Percentiles rank a stretch among this genome's conserved stretches.
These are phyloP conservation scores for Bryoglossum gracile DNA, from an alignment of 495 filamentous ascomycete species.

Conservation along the genomic window DNA sequence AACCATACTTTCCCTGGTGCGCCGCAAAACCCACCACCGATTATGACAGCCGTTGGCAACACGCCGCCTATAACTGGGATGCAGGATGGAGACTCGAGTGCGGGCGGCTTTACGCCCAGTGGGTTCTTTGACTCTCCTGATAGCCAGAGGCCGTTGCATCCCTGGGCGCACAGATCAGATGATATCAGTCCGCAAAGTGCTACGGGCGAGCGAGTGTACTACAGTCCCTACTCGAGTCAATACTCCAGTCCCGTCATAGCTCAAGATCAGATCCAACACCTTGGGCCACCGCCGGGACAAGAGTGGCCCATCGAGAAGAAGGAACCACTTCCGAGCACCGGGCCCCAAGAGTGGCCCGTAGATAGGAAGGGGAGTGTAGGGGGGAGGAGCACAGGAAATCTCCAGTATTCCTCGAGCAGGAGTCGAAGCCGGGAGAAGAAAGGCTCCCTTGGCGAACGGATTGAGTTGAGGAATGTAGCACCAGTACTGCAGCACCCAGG, in stretches of 20 bases:
- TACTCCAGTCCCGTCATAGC: slow-evolving; percentile 20
- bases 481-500: slow-evolving; percentile 19
- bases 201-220: slow-evolving; percentile 18
- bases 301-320: slow-evolving; percentile 17
- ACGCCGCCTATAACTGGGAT: background rate
- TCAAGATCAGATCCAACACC: slow-evolving; percentile 3
- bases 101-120: too few relatives aligned
- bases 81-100: background rate
- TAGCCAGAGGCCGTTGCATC: slow-evolving; percentile 15
- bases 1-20: background rate
- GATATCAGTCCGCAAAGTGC: slow-evolving; percentile 14
- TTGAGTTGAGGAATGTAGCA: slow-evolving; percentile 19
- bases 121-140: slow-evolving; percentile 23
- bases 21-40: background rate
- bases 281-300: too few relatives aligned
- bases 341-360: slow-evolving; percentile 8
- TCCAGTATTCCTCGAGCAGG: background rate
- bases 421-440: slow-evolving; percentile 10
- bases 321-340: background rate
- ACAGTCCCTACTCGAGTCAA: slow-evolving; percentile 23
- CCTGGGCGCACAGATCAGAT: background rate
- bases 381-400: background rate
- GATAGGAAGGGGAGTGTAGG: slow-evolving; percentile 9
- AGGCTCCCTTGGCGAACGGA: slow-evolving; percentile 5
- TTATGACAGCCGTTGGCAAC: too few relatives aligned